Conservation (phyloP, 2,329 filamentous ascomycete genomes). For the Talaromyces sp. region DNA sequence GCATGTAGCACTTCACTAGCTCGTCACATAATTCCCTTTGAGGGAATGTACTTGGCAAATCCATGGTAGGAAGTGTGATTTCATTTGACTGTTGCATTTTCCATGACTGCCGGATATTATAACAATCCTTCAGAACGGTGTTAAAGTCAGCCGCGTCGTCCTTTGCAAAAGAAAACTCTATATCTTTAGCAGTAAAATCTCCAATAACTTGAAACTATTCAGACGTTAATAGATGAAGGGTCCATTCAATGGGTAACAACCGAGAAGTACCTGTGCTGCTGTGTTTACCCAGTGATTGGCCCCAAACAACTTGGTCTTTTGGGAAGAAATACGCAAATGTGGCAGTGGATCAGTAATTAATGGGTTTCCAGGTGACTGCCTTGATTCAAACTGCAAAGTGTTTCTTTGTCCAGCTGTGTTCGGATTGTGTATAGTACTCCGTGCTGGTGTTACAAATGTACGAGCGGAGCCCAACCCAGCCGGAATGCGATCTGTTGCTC, state of each 20-base stretch:
- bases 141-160: not conserved
- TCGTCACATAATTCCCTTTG: not conserved
- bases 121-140: not conserved
- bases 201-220: slow-evolving; percentile 8
- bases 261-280: not conserved
- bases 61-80: slow-evolving; percentile 3
- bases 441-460: not conserved
- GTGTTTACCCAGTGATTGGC: slow-evolving; percentile 7
- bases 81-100: slow-evolving; percentile 1
- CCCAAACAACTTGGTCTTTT: slow-evolving; percentile 3
- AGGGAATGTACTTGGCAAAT: slow-evolving; percentile 3
- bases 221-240: not conserved
- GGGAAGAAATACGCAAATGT: not conserved
- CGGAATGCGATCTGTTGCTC: not conserved
- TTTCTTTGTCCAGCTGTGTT: not conserved
- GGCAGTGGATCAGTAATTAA: not conserved
- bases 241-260: not conserved
- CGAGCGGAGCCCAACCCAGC: not conserved
- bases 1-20: slow-evolving; percentile 33
- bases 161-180: not conserved
- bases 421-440: not conserved
- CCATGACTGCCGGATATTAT: not conserved
- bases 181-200: not conserved
- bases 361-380: not conserved
- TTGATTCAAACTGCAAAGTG: not conserved